phyloP scores from a whole-genome alignment of 768 basidiomycete genomes.

The Tylopilus cervinicoccineus region DNA sequence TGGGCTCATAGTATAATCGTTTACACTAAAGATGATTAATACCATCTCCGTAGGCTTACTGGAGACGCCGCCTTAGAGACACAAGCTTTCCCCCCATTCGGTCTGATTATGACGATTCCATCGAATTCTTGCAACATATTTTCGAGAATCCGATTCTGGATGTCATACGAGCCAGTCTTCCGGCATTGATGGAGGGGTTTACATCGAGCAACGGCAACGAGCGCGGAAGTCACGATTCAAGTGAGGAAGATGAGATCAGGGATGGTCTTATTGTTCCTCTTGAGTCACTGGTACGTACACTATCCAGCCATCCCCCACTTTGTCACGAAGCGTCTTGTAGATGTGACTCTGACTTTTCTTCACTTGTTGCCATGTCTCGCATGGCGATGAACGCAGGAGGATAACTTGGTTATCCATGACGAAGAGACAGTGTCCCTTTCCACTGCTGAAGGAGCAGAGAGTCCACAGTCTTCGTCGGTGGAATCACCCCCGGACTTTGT shows the following conservation, averaged over 20 bases:
- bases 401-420: constrained; percentile 5
- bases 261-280: constrained; percentile 13
- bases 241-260: constrained; percentile 27
- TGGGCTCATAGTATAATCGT: constrained; percentile 36
- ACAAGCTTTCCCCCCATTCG: constrained; percentile 25
- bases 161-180: constrained; percentile 31
- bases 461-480: background rate
- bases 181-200: constrained; percentile 27
- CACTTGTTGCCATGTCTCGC: constrained; percentile 15
- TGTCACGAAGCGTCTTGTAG: constrained; percentile 27
- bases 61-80: constrained; percentile 20
- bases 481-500: constrained; percentile 1
- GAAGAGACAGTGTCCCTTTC: background rate
- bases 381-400: constrained; percentile 13
- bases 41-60: constrained; percentile 20
- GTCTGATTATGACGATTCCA: constrained; percentile 28
- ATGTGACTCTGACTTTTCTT: constrained; percentile 28
- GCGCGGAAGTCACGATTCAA: constrained; percentile 28
- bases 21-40: constrained; percentile 12
- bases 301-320: constrained; percentile 16
- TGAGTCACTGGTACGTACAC: constrained; percentile 23
- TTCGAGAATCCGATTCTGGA: constrained; percentile 41
- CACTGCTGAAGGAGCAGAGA: background rate
- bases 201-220: constrained; percentile 10
- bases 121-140: constrained; percentile 47